Evolutionary conservation across 2,329 filamentous ascomycete genomes (phyloP), one percentile per base, ranked within the genome.

Genomic region (Hypoxylon sp.): DNA sequence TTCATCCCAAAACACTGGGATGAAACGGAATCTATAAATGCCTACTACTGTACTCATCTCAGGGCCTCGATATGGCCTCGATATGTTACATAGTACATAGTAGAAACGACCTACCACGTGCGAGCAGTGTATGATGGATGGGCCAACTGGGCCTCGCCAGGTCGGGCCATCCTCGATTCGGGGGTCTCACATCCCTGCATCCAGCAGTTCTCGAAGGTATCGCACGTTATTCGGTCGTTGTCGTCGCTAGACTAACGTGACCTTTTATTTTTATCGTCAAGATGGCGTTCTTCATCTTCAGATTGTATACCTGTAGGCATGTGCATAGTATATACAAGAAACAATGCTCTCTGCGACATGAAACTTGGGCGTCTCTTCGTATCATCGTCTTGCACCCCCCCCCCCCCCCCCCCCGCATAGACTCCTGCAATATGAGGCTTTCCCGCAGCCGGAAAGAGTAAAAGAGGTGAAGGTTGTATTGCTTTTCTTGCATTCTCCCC

Each of bases 401-500:
- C 58, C 56, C 52, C 48, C 58, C 56, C 58, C 56, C 52, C 48
- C 58, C 56, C 58, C 61, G 58, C 55, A 61, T 55, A 42, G 26
- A 40, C 50, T 63, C 58, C 61, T 63, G 58, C 41, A 61, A 63
- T 63, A 48, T 58, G 51, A 59, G 41, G 51, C 45, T 41, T 54
- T 52, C 40, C 33, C 41, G 50, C 42, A 26, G 47, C 49, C 1
- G 13, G 18, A 13, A 40, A 9, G n/a, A n/a, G n/a, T n/a, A 40
- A 57, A 21, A 48, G 23, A 48, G 38, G 21, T 29, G 41, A 20
- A 10, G 5, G 45, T 42, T 13, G 40, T 42, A 24, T 31, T 35
- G 31, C 15, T 15, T 15, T 35, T 17, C 42, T 29, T 45, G 24
- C 42, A 45, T 41, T 41, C 45, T 46, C 55, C 48, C 55, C 51